Conservation (phyloP, 2,329 filamentous ascomycete species). For the Apiospora marii region DNA sequence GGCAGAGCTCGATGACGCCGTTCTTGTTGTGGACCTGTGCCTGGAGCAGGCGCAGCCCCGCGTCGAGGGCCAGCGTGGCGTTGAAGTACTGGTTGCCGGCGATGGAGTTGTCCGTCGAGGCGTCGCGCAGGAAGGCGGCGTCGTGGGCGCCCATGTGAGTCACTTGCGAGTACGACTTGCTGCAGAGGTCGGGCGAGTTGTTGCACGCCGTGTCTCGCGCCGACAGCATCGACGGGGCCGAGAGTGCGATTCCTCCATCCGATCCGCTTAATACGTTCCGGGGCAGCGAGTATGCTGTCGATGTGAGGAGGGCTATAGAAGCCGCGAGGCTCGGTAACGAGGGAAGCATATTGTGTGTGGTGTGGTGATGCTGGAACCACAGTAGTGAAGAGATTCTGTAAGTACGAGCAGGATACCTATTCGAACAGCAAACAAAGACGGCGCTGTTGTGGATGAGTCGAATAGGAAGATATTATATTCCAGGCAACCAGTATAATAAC, state of each 20-base stretch:
- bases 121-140: conserved; percentile 74
- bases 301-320: conserved; percentile 35
- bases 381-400: background rate
- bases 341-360: conserved; percentile 35
- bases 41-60: conserved; percentile 75
- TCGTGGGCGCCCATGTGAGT: conserved; percentile 83
- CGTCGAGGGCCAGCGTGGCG: conserved; percentile 73
- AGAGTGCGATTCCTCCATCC: background rate
- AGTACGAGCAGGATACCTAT: background rate
- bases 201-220: conserved; percentile 67
- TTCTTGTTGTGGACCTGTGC: conserved; percentile 73
- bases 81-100: conserved; percentile 80
- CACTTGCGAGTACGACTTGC: conserved; percentile 74
- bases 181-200: conserved; percentile 79
- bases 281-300: conserved; percentile 33
- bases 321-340: conserved; percentile 38
- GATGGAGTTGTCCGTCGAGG: conserved; percentile 65
- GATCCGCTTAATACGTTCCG: conserved; percentile 26
- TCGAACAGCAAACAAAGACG: conserved; percentile 11
- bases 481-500: background rate
- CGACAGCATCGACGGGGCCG: conserved; percentile 1
- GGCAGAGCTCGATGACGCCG: conserved; percentile 71
- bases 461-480: background rate
- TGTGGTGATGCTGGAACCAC: background rate
- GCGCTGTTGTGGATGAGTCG: background rate